Base-by-base conservation (phyloP, 805 yeast genomes). In the Candida easanensis region DNA sequence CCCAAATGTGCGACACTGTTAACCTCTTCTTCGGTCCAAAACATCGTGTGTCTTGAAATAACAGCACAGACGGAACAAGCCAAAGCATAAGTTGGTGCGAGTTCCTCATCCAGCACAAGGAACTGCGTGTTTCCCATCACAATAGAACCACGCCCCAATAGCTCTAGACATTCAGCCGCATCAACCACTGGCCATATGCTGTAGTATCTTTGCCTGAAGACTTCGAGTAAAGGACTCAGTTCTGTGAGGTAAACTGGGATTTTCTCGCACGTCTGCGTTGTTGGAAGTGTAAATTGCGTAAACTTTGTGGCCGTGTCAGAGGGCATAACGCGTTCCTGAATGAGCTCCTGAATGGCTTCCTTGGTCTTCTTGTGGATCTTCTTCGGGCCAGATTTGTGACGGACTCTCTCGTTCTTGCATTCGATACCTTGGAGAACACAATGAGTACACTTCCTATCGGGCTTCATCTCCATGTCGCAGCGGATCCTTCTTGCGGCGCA, bases 331-430 rank as follows among this genome's bases (percentile, higher is more conserved):
- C 25, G 30, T 9, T 26, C 33, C 33, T 39, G 21, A 1, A 51
- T 20, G 1, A 56, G 34, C 1, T 26, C 37, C 20, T 33, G 20
- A n/a, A 56, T 56, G 21, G 44, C 36, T 18, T 55, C 50, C 17
- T 50, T 44, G 11, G 60, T 56, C 46, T 53, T 56, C 11, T 43
- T 41, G 22, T 52, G 51, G 37, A 56, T 46, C 36, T 36, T 50
- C 46, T 53, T 56, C 4, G 60, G 58, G 3, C 58, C 60, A 3
- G 54, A 49, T 38, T 52, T 56, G 22, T 51, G 50, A 11, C 50
- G 41, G 14, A 52, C 41, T 33, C 60, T 44, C 8, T 44, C 16
- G 33, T 52, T 52, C 3, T 57, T 56, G 36, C 60, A 56, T 19
- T 41, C 34, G 21, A 49, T 36, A 2, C 48, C 43, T 23, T 49